These are phyloP conservation scores for Citrus australasica DNA, from an alignment of 345 rosid species.

Conservation along the genomic window DNA sequence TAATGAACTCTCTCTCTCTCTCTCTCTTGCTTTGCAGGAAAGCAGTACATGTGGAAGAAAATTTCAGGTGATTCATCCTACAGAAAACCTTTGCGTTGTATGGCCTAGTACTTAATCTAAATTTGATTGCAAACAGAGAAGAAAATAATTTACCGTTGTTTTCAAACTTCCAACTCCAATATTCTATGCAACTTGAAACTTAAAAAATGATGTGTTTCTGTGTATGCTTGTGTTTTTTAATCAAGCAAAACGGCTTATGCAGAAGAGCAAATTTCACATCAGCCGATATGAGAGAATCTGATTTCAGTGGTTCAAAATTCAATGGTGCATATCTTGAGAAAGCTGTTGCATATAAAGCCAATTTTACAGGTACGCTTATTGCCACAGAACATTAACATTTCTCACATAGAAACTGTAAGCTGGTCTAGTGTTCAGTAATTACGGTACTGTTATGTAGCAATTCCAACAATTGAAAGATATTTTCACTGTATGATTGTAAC, in stretches of 20 bases:
- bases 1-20: slow-evolving; percentile 11
- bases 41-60: slow-evolving; percentile 76
- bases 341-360: slow-evolving; percentile 93
- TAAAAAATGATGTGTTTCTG: background rate
- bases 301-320: slow-evolving; percentile 92
- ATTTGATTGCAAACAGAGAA: background rate
- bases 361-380: slow-evolving; percentile 58
- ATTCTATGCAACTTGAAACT: background rate
- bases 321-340: slow-evolving; percentile 94
- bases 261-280: slow-evolving; percentile 97
- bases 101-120: background rate
- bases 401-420: background rate
- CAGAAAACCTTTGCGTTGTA: background rate
- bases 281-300: slow-evolving; percentile 95
- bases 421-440: background rate
- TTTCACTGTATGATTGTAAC: background rate
- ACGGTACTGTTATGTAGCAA: background rate
- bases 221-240: slow-evolving; percentile 9
- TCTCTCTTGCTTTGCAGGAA: slow-evolving; percentile 47
- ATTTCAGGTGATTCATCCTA: slow-evolving; percentile 53
- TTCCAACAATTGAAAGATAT: background rate
- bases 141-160: background rate
- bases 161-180: too few species aligned
- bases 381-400: background rate
- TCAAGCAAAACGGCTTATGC: slow-evolving; percentile 32